Percentiles rank a stretch among this genome's conserved stretches.
phyloP scores from a whole-genome alignment of 75 land plant species.

The Pinus albicaulis region DNA sequence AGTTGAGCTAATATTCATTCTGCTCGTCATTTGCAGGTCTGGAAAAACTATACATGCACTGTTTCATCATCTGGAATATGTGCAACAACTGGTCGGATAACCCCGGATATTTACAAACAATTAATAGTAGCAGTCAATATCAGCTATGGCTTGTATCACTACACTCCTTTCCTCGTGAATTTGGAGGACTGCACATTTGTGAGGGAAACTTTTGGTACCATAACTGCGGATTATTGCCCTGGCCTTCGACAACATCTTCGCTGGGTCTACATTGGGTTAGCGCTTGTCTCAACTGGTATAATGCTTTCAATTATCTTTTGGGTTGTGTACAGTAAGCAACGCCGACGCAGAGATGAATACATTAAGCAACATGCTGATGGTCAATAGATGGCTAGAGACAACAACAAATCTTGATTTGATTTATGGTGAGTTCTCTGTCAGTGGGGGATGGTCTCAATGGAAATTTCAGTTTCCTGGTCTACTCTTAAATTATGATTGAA shows the following conservation, averaged over 20 bases:
- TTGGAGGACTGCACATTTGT: slow-evolving; percentile 80
- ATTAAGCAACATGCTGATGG: slow-evolving; percentile 12
- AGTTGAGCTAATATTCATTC: background rate
- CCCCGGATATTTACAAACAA: slow-evolving; percentile 54
- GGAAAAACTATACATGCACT: slow-evolving; percentile 61
- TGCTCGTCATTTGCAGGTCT: slow-evolving; percentile 37
- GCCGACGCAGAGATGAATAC: slow-evolving; percentile 67
- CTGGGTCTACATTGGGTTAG: slow-evolving; percentile 67
- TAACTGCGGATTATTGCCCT: slow-evolving; percentile 54
- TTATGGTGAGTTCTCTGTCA: too few species aligned
- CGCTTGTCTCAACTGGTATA: slow-evolving; percentile 56
- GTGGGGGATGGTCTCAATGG: too few species aligned
- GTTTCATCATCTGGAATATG: slow-evolving; percentile 42
- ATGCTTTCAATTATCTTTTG: slow-evolving; percentile 78
- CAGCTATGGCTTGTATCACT: slow-evolving; percentile 61
- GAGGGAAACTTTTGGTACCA: slow-evolving; percentile 53
- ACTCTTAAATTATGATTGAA: too few species aligned
- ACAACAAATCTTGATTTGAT: too few species aligned
- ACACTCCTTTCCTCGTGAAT: slow-evolving; percentile 66
- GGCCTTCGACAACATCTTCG: slow-evolving; percentile 43
- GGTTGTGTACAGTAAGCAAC: slow-evolving; percentile 64
- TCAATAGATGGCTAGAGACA: too few species aligned
- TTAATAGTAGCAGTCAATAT: slow-evolving; percentile 53
- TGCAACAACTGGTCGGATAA: slow-evolving; percentile 49
- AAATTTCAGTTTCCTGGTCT: too few species aligned